These are phyloP conservation scores for Penicillium goetzii DNA, from an alignment of 495 filamentous ascomycete genomes.

Conservation along the genomic window DNA sequence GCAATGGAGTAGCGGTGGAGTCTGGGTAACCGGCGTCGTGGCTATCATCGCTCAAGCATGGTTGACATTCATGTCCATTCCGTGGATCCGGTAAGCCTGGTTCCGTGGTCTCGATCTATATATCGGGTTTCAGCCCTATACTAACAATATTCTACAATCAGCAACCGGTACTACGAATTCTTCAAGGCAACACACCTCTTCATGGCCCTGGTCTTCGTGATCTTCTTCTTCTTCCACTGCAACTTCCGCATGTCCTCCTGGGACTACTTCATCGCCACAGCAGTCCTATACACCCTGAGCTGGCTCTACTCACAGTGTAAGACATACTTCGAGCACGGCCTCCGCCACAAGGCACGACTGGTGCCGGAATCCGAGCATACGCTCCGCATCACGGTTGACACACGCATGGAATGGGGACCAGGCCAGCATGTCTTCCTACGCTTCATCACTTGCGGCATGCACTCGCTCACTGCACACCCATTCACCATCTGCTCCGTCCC, in stretches of 20 bases:
- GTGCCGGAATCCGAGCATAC: constrained; percentile 38
- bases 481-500: constrained; percentile 52
- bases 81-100: constrained; percentile 48
- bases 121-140: neutral
- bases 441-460: constrained; percentile 38
- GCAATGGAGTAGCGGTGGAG: constrained; percentile 47
- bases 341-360: constrained; percentile 46
- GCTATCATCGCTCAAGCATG: constrained; percentile 59
- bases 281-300: constrained; percentile 46
- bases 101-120: neutral
- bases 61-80: constrained; percentile 55
- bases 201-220: constrained; percentile 54
- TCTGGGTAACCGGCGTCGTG: constrained; percentile 60
- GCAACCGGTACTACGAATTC: constrained; percentile 61
- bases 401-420: constrained; percentile 41
- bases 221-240: constrained; percentile 64
- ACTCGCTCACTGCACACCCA: constrained; percentile 44
- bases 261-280: constrained; percentile 61
- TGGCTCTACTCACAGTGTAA: constrained; percentile 48
- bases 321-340: constrained; percentile 47
- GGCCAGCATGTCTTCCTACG: constrained; percentile 52
- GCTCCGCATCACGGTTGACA: constrained; percentile 47
- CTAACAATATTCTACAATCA: constrained; percentile 16
- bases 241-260: constrained; percentile 57
- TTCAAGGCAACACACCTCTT: constrained; percentile 61